Evolutionary conservation across 2,329 filamentous ascomycete species (phyloP).

Genomic region (Aurifilum marmelostoma): DNA sequence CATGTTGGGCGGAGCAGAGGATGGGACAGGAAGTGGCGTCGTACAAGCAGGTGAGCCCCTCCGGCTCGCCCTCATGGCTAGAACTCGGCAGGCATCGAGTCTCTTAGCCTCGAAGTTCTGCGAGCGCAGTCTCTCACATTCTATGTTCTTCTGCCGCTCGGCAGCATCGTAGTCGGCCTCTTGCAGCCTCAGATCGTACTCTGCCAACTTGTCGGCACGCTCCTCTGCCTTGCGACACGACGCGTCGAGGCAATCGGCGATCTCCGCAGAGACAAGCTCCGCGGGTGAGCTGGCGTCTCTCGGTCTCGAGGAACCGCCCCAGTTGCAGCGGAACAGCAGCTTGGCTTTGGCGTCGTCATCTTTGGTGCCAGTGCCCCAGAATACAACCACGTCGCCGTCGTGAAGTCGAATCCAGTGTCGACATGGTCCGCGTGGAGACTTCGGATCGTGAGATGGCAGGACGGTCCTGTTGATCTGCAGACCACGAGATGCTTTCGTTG

Average conservation of each 20-base stretch:
- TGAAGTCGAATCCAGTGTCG: slow-evolving; percentile 70
- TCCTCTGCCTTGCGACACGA: slow-evolving; percentile 51
- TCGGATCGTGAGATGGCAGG: slow-evolving; percentile 60
- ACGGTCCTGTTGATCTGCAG: slow-evolving; percentile 77
- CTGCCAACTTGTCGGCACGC: slow-evolving; percentile 45
- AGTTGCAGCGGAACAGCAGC: slow-evolving; percentile 57
- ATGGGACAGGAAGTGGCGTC: background rate
- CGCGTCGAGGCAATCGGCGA: slow-evolving; percentile 52
- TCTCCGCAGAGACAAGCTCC: slow-evolving; percentile 42
- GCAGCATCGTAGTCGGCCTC: slow-evolving; percentile 51
- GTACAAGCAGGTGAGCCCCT: slow-evolving; percentile 22
- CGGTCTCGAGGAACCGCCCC: slow-evolving; percentile 56
- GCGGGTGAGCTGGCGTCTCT: slow-evolving; percentile 36
- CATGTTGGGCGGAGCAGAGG: slow-evolving; percentile 26
- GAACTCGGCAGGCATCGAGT: slow-evolving; percentile 47
- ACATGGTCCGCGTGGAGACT: slow-evolving; percentile 59
- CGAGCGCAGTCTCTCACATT: slow-evolving; percentile 53
- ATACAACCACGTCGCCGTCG: slow-evolving; percentile 74
- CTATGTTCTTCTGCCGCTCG: slow-evolving; percentile 46
- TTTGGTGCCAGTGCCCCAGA: slow-evolving; percentile 60
- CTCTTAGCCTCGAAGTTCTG: slow-evolving; percentile 53
- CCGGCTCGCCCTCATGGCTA: slow-evolving; percentile 36
- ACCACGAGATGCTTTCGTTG: slow-evolving; percentile 76
- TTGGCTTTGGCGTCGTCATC: slow-evolving; percentile 45
- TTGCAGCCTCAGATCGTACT: slow-evolving; percentile 46